Evolutionary conservation across 129 eudicot genomes (phyloP).

Genomic region (Lactuca sativa): DNA sequence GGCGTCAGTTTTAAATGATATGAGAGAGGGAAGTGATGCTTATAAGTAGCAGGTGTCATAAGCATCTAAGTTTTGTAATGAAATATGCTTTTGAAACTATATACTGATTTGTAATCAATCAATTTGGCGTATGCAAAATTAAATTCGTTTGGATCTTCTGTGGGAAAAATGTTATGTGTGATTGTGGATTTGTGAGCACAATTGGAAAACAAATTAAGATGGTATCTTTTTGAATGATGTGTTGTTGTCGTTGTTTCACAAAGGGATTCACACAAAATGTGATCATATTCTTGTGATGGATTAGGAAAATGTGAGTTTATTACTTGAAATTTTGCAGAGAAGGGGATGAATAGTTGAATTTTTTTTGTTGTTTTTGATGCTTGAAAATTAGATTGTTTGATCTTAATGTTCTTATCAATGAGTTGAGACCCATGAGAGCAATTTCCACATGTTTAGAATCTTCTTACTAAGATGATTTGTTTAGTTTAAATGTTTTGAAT

Average conservation of each 20-base stretch:
- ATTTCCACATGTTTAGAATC: neutral
- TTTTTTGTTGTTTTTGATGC: no score
- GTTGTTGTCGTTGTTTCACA: no score
- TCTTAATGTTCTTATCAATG: no score
- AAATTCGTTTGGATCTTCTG: slow-evolving; percentile 16
- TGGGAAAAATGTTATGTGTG: neutral
- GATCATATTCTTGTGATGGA: no score
- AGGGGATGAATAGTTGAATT: no score
- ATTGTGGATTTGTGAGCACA: neutral
- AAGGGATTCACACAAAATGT: no score
- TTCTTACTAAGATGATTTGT: neutral
- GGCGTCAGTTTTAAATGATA: slow-evolving; percentile 50
- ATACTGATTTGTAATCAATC: slow-evolving; percentile 36
- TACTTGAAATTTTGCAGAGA: slow-evolving; percentile 13
- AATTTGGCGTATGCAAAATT: slow-evolving; percentile 34
- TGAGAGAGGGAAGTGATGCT: slow-evolving; percentile 24
- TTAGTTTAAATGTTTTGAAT: no score
- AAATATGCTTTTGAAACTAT: slow-evolving; percentile 35
- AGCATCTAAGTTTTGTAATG: slow-evolving; percentile 43
- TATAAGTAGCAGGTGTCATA: slow-evolving; percentile 33
- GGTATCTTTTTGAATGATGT: no score
- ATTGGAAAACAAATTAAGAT: no score
- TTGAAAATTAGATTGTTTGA: neutral
- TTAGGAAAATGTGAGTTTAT: neutral
- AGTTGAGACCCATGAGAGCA: neutral